Evolutionary conservation across 2,329 filamentous ascomycete genomes (phyloP).

Genomic region (Penicillium hordei): DNA sequence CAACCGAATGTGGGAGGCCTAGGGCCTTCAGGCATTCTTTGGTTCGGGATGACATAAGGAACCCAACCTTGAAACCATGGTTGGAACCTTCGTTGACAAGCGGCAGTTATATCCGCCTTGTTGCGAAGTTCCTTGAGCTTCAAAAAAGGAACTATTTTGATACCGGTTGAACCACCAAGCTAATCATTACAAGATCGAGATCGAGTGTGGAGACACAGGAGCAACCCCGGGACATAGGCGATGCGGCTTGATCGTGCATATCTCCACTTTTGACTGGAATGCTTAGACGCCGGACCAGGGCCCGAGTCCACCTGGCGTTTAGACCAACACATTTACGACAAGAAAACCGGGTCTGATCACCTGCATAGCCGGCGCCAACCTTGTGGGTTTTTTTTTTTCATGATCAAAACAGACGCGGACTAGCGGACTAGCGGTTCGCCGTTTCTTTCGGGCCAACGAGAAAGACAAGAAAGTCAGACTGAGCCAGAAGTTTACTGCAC

Average conservation of each 20-base stretch:
- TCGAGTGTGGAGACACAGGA: slow-evolving; percentile 8
- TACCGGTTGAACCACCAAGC: not conserved
- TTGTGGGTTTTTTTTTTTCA: slow-evolving; percentile 1
- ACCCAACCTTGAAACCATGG: not conserved
- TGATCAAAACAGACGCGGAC: slow-evolving; percentile 1
- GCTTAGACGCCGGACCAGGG: slow-evolving; percentile 31
- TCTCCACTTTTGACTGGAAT: slow-evolving; percentile 32
- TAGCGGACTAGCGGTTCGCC: not conserved
- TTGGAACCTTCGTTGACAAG: not conserved
- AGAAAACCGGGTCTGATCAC: slow-evolving; percentile 32
- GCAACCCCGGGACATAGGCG: slow-evolving; percentile 10
- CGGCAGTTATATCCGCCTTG: slow-evolving; percentile 2
- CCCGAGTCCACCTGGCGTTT: slow-evolving; percentile 28
- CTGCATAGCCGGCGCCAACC: slow-evolving; percentile 37
- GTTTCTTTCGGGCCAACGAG: not conserved
- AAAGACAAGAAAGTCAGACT: not conserved
- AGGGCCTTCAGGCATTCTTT: slow-evolving; percentile 2
- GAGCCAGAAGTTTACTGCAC: slow-evolving; percentile 27
- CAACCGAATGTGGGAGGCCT: slow-evolving; percentile 1
- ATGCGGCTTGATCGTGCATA: slow-evolving; percentile 28
- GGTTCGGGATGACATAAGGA: slow-evolving; percentile 13
- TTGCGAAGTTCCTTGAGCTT: not conserved
- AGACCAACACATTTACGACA: slow-evolving; percentile 11
- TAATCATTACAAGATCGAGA: not conserved
- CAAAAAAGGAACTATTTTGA: not conserved